Evolutionary conservation across 2,329 filamentous ascomycete genomes (phyloP), one percentile per base, ranked within the genome.

Genomic region (Talaromyces rugulosus): DNA sequence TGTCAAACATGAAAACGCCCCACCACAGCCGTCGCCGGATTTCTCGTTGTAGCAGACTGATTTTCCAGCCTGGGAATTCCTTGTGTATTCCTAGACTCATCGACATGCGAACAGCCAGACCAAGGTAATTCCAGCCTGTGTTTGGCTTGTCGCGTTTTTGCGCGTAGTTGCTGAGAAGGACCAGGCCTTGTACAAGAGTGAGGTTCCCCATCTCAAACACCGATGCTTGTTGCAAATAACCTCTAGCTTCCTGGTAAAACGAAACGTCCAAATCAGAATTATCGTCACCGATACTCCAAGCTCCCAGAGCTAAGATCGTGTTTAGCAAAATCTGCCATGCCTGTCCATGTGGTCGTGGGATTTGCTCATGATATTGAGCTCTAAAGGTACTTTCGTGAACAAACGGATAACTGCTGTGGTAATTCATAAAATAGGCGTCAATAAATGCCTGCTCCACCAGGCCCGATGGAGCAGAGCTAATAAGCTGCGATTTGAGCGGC

Each of bases 101-200:
- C 1, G 81, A 79, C 76, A 82, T 81, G 53, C 79, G 71, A 27
- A 80, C 73, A n/a, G 80, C 80, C 16, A 82, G 66, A 1, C 81
- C 81, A 7, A 81, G 67, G 63, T 80, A 81, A 56, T 80, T 82
- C 71, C 79, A 82, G 8, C 80, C 80, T 7, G 75, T 79, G 64
- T 83, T 83, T 2, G 81, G 81, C 62, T 81, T 81, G 67, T 82
- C 79, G 31, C 79, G 73, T 66, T 82, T 83, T 65, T 82, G 81
- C 0, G 79, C 72, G 63, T 81, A 81, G 60, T 82, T 82, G 61
- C 79, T 78, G 65, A 82, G 72, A 55, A 83, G 72, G 14, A 77
- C 68, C 36, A 83, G 71, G 1, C 76, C 76, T 66, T 82, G 81
- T 1, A 83, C 80, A 8, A 81, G 71, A 7, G 77, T 80, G 18